These are phyloP conservation scores for Rhodotorula sp. DNA, from an alignment of 1,284 basidiomycete genomes.

Conservation along the genomic window DNA sequence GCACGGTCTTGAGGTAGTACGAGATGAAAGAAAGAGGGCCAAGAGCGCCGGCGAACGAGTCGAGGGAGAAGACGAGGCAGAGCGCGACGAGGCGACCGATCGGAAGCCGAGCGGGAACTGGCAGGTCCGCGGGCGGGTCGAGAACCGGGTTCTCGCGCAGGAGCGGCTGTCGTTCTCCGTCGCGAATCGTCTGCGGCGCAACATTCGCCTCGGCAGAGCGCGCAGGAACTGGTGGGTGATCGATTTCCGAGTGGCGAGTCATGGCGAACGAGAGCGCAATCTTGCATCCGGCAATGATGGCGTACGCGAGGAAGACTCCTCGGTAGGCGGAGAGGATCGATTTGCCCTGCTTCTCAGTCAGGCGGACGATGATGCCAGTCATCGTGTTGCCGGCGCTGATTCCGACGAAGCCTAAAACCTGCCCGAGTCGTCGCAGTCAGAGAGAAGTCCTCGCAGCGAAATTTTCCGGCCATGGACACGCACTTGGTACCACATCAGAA, in stretches of 20 bases:
- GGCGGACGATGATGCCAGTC: slow-evolving; percentile 17
- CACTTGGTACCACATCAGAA: slow-evolving; percentile 17
- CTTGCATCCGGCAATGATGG: slow-evolving; percentile 21
- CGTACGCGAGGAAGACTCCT: slow-evolving; percentile 25
- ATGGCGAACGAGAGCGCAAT: slow-evolving; percentile 19
- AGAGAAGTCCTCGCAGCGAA: too few species aligned
- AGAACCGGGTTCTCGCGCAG: slow-evolving; percentile 7
- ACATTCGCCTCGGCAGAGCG: not conserved
- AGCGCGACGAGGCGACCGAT: slow-evolving; percentile 26
- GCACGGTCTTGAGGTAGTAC: slow-evolving; percentile 26
- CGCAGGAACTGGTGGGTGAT: slow-evolving; percentile 11
- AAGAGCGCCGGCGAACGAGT: slow-evolving; percentile 35
- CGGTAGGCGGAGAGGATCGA: slow-evolving; percentile 12
- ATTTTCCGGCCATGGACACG: too few species aligned
- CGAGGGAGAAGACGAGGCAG: slow-evolving; percentile 35
- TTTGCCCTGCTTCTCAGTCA: slow-evolving; percentile 7
- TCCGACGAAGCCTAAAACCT: slow-evolving; percentile 31
- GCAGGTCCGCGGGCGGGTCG: not conserved
- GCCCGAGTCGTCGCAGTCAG: not conserved
- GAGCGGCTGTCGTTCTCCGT: slow-evolving; percentile 30
- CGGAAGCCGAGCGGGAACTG: slow-evolving; percentile 7
- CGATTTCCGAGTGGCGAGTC: slow-evolving; percentile 24
- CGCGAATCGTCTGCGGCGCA: not conserved
- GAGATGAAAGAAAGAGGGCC: slow-evolving; percentile 34
- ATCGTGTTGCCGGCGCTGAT: slow-evolving; percentile 21